A percentile compares a stretch with the other conserved stretches of the same genome.
Evolutionary conservation across 2,329 filamentous ascomycete genomes (phyloP).

Genomic region (Xylogone sp.): DNA sequence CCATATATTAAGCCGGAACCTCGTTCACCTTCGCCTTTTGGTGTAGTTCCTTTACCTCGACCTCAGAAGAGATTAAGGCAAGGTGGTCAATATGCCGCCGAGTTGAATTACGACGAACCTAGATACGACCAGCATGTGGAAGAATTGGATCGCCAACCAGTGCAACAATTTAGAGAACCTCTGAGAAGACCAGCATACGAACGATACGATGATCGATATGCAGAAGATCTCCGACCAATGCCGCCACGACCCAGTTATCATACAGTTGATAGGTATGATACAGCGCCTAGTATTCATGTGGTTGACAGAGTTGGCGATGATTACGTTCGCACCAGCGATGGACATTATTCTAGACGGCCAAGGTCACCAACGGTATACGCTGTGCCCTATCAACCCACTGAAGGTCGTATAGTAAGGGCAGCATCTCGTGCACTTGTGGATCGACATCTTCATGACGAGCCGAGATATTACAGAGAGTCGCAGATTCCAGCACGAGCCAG

Average conservation of each 20-base stretch:
- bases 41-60: constrained; percentile 47
- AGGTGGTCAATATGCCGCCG: constrained; percentile 36
- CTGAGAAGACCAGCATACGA: constrained; percentile 16
- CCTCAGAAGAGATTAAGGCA: constrained; percentile 55
- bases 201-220: constrained; percentile 18
- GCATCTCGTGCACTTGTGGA: constrained; percentile 22
- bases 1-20: constrained; percentile 63
- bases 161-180: constrained; percentile 15
- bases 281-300: constrained; percentile 19
- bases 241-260: background rate
- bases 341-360: constrained; percentile 17
- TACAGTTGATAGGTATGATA: constrained; percentile 7
- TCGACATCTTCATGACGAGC: constrained; percentile 21
- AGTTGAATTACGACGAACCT: constrained; percentile 42
- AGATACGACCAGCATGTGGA: constrained; percentile 35
- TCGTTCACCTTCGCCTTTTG: constrained; percentile 57
- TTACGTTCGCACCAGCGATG: constrained; percentile 18
- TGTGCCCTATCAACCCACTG: constrained; percentile 19
- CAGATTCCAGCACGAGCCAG: constrained; percentile 41
- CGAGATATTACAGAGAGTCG: constrained; percentile 41
- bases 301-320: constrained; percentile 22
- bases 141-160: constrained; percentile 11
- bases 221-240: background rate
- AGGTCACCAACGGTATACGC: constrained; percentile 23
- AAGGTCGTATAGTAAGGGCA: constrained; percentile 19